phyloP scores from a whole-genome alignment of 129 eudicot species.

The Artemisia tridentata region DNA sequence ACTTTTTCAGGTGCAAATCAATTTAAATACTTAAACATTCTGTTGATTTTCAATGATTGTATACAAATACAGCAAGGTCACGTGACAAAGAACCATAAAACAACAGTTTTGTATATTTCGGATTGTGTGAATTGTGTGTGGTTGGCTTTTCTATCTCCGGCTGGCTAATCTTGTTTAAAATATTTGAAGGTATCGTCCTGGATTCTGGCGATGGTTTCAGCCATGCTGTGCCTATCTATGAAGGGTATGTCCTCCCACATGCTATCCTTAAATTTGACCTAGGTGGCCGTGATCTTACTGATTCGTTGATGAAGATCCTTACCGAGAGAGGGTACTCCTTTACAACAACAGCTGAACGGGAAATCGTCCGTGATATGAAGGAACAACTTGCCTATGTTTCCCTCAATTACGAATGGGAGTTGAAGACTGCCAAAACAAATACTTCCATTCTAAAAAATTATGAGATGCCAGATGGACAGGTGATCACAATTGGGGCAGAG shows the following conservation, averaged over 20 bases:
- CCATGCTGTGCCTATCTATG: slow-evolving; percentile 57
- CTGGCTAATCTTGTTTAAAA: neutral
- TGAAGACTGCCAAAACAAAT: slow-evolving; percentile 55
- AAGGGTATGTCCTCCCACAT: slow-evolving; percentile 61
- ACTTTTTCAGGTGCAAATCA: too few relatives aligned
- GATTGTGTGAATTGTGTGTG: too few relatives aligned
- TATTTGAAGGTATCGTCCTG: slow-evolving; percentile 49
- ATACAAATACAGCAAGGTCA: too few relatives aligned
- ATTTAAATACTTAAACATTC: too few relatives aligned
- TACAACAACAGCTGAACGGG: slow-evolving; percentile 73
- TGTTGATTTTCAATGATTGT: too few relatives aligned
- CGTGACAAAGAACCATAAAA: too few relatives aligned
- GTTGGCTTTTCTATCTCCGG: too few relatives aligned
- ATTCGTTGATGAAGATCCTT: slow-evolving; percentile 59
- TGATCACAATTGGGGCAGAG: slow-evolving; percentile 57
- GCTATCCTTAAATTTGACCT: slow-evolving; percentile 60
- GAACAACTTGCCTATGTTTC: slow-evolving; percentile 67
- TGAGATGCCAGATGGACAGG: slow-evolving; percentile 61
- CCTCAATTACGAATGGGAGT: slow-evolving; percentile 60
- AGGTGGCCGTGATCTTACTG: slow-evolving; percentile 62
- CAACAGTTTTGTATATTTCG: too few relatives aligned
- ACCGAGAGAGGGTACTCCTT: slow-evolving; percentile 71
- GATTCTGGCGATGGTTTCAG: slow-evolving; percentile 68
- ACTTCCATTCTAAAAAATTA: slow-evolving; percentile 57
- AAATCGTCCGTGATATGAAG: slow-evolving; percentile 69